Conservation (phyloP, 352 stramenopile genomes). For the Phytophthora hybrid region DNA sequence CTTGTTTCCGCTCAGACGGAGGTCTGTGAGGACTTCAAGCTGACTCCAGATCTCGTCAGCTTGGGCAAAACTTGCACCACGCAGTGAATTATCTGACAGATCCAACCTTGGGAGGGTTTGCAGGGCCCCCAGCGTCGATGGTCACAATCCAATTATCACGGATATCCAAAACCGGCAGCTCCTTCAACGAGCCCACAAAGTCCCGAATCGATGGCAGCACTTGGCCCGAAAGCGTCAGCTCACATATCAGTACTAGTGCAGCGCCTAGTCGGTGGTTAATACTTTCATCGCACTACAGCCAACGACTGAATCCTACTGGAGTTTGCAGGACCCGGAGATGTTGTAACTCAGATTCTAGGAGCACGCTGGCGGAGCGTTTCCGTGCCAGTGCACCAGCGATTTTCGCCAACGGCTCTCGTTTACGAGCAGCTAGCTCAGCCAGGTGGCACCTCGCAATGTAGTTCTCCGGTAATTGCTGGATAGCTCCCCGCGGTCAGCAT, state of each 20-base stretch:
- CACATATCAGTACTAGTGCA: slow-evolving; percentile 16
- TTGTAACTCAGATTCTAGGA: slow-evolving; percentile 33
- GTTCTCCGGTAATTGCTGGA: slow-evolving; percentile 44
- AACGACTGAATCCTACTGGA: slow-evolving; percentile 26
- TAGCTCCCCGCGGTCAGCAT: slow-evolving; percentile 43
- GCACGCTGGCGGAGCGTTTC: slow-evolving; percentile 22
- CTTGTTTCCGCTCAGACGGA: slow-evolving; percentile 30
- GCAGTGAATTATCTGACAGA: slow-evolving; percentile 52
- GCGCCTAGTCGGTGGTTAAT: slow-evolving; percentile 23
- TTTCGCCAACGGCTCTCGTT: slow-evolving; percentile 38
- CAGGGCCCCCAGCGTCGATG: slow-evolving; percentile 22
- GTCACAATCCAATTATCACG: slow-evolving; percentile 36
- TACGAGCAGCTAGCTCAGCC: slow-evolving; percentile 30
- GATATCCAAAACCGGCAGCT: slow-evolving; percentile 42
- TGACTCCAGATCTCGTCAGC: slow-evolving; percentile 27
- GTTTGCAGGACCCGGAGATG: slow-evolving; percentile 33
- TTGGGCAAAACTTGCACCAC: slow-evolving; percentile 38
- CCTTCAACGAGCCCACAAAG: slow-evolving; percentile 30
- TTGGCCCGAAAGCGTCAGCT: slow-evolving; percentile 29
- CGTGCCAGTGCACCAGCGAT: slow-evolving; percentile 30
- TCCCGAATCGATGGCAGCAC: slow-evolving; percentile 25
- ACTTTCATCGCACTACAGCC: slow-evolving; percentile 33
- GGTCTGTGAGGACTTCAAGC: slow-evolving; percentile 23
- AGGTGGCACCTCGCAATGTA: slow-evolving; percentile 34
- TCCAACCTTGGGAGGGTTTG: slow-evolving; percentile 38